Base-by-base conservation (phyloP, 2,329 filamentous ascomycete species). In the Dothistroma pini region DNA sequence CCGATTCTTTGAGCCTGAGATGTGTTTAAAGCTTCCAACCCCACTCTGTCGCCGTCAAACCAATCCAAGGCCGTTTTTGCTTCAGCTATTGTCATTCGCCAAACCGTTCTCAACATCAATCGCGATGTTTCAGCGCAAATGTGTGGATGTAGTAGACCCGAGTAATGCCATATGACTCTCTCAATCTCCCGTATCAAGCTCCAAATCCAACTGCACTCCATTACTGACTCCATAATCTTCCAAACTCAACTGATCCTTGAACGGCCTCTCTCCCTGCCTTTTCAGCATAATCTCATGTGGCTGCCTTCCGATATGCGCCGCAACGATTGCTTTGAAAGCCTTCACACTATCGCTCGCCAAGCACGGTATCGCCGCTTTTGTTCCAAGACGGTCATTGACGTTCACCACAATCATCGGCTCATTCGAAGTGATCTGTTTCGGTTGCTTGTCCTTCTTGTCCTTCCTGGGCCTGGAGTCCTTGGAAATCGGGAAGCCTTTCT, bases 211-310 rank as follows among this genome's bases (percentile, higher is more conserved):
- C 71, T 82, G 80, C 72, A 96, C 92, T 10, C 93, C 93, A 77
- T 95, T 95, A 70, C 89, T 91, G 60, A 97, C 87, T n/a, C 90
- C 91, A 76, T 97, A 97, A 78, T 97, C 93, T 71, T 90, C 90
- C 69, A 97, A 76, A 35, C 87, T 93, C 63, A 97, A 82, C 69
- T 89, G 85, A 73, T 97, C 93, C 80, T 96, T 97, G 75, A 97
- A 97, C 25, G 93, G 93, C 66, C 93, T 79, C 78, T 97, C 91
- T 12, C 93, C 91, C 77, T 97, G 93, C 68, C 93, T 83, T 81
- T 96, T 95, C 62, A 97, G 77, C 78, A 97, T 82, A 66, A 97
- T 96, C 78, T 97, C 91, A 72, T 93, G 90, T 50, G 93, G 89
- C 69, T 96, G 88, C 38, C 93, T 85, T 1, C 93, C 93, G 70